phyloP scores from a whole-genome alignment of 2,329 filamentous ascomycete species.

The Anthostomella pinea region DNA sequence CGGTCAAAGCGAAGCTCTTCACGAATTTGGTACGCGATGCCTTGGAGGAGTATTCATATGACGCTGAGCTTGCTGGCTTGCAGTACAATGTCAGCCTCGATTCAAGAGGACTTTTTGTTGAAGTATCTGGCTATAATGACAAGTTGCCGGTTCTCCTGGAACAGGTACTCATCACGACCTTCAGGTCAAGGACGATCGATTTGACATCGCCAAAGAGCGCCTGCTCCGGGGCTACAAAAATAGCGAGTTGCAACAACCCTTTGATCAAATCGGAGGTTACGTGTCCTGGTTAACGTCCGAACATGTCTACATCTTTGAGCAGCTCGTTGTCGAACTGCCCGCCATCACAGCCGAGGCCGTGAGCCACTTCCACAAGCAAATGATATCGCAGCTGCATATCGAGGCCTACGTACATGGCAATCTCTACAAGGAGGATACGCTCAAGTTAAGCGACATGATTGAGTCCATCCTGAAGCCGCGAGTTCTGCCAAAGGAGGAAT shows the following conservation, averaged over 20 bases:
- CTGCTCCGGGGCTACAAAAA: constrained; percentile 76
- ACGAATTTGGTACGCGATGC: constrained; percentile 85
- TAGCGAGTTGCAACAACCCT: constrained; percentile 83
- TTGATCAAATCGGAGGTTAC: constrained; percentile 81
- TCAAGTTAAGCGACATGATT: constrained; percentile 79
- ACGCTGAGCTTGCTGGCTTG: constrained; percentile 88
- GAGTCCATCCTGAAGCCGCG: constrained; percentile 75
- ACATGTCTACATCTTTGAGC: constrained; percentile 73
- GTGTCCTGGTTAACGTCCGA: constrained; percentile 77
- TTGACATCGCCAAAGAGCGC: constrained; percentile 87
- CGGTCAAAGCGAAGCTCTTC: constrained; percentile 76
- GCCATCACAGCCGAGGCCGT: constrained; percentile 72
- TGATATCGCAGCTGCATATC: constrained; percentile 80
- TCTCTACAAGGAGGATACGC: constrained; percentile 86
- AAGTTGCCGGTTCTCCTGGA: constrained; percentile 89
- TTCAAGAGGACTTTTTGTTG: constrained; percentile 70
- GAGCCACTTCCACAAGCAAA: constrained; percentile 71
- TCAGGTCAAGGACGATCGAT: constrained; percentile 80
- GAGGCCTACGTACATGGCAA: constrained; percentile 91
- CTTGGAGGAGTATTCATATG: constrained; percentile 89
- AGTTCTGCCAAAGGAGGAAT: constrained; percentile 71
- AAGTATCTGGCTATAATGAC: constrained; percentile 90
- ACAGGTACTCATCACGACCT: constrained; percentile 83
- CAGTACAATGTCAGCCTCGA: constrained; percentile 77
- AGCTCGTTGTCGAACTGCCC: constrained; percentile 74